Conservation (phyloP, 352 stramenopile species). For the Phytopythium litorale region DNA sequence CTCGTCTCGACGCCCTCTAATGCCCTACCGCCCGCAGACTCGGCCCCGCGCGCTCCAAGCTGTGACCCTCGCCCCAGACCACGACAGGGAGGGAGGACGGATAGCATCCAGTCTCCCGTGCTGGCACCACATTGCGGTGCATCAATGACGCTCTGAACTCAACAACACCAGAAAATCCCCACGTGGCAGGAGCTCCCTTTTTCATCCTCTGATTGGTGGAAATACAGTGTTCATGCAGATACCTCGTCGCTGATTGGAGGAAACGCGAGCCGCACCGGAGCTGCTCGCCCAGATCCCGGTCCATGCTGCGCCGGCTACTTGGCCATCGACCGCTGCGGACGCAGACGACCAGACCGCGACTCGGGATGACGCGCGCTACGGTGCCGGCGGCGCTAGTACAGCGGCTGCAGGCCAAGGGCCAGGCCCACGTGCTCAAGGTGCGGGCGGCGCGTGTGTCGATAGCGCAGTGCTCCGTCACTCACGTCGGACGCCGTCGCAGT, state of each 20-base stretch:
- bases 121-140: too few species aligned
- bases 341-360: background rate
- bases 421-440: constrained; percentile 75
- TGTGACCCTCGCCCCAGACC: background rate
- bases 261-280: background rate
- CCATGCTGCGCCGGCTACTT: background rate
- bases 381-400: constrained; percentile 25
- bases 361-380: constrained; percentile 9
- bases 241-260: background rate
- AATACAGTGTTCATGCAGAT: background rate
- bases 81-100: background rate
- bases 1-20: too few species aligned
- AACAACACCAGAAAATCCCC: too few species aligned
- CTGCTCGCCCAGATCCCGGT: background rate
- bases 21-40: background rate
- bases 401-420: constrained; percentile 34
- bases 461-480: too few species aligned
- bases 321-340: background rate
- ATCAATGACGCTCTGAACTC: too few species aligned
- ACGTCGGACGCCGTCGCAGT: constrained; percentile 25
- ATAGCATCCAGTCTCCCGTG: too few species aligned
- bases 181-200: too few species aligned
- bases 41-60: background rate
- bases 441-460: background rate
- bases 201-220: background rate